These are phyloP conservation scores for Lizonia empirigonia DNA, from an alignment of 2,329 filamentous ascomycete species.

Conservation along the genomic window DNA sequence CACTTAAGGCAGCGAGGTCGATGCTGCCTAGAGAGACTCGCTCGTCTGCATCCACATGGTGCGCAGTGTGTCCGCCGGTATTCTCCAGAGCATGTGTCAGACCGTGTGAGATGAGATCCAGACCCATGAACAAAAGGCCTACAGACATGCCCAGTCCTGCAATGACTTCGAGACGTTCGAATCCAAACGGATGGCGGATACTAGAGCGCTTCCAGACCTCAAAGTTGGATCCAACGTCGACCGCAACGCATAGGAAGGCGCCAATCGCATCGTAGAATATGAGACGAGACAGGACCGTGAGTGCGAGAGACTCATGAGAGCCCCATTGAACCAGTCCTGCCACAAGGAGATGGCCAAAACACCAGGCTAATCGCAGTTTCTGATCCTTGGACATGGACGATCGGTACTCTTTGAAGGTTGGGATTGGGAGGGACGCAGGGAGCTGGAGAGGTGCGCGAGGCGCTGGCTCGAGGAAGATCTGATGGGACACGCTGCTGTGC, in stretches of 20 bases:
- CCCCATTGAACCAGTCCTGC: slow-evolving; percentile 85
- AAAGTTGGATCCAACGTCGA: slow-evolving; percentile 94
- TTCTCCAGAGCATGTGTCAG: slow-evolving; percentile 89
- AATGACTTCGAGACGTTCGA: slow-evolving; percentile 91
- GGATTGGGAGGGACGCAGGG: slow-evolving; percentile 88
- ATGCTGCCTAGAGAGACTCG: slow-evolving; percentile 75
- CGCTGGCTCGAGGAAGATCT: slow-evolving; percentile 94
- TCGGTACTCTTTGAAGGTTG: slow-evolving; percentile 86
- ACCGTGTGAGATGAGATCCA: slow-evolving; percentile 93
- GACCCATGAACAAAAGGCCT: slow-evolving; percentile 94
- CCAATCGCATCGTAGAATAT: slow-evolving; percentile 95
- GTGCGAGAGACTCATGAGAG: slow-evolving; percentile 82
- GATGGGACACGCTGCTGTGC: slow-evolving; percentile 93
- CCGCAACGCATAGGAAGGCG: slow-evolving; percentile 85
- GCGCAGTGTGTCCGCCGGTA: slow-evolving; percentile 71
- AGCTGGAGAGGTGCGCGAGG: slow-evolving; percentile 84
- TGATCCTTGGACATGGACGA: slow-evolving; percentile 90
- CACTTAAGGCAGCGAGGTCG: slow-evolving; percentile 79
- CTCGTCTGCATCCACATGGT: slow-evolving; percentile 70
- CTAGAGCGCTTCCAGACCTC: slow-evolving; percentile 95
- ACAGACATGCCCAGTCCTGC: slow-evolving; percentile 96
- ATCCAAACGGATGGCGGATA: slow-evolving; percentile 88
- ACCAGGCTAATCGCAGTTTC: slow-evolving; percentile 83
- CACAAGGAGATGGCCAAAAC: slow-evolving; percentile 82
- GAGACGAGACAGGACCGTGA: slow-evolving; percentile 90